Evolutionary conservation across 371 early-diverging fungal species (phyloP), one percentile per base, ranked within the genome.

Genomic region (Rhizopus delemar): DNA sequence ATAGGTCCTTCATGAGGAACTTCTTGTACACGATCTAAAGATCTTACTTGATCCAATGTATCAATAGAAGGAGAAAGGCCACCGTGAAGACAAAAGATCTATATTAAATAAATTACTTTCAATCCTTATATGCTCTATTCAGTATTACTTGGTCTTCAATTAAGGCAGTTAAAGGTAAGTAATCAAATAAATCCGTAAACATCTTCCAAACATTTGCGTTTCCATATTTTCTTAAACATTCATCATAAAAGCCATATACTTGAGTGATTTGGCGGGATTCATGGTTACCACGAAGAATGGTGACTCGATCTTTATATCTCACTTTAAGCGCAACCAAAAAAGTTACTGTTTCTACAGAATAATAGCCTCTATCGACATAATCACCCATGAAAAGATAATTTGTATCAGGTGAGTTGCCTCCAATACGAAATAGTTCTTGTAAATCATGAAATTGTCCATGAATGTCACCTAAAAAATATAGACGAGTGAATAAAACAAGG

Each of bases 1-100:
- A 98, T 97, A 41, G 97, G 93, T 4, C 99, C 99, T 66, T 97
- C 95, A 69, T 99, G 98, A 48, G 99, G 99, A 56, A 99, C 93
- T 84, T 99, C 99, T 77, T 97, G 96, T 63, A 93, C 90, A 52
- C 99, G 83, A 75, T 98, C 96, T 65, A 99, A 92, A 11, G 93
- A 93, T 41, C 98, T 87, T 56, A 99, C 95, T 78, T 98, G 96
- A 71, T 99, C 99, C 60, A 99, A 73, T 55, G 97, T 98, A 52
- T 95, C 84, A 63, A 99, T 88, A 59, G 96, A 96, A 8, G 99
- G 99, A 36, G 97, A 97, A 36, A 99, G 84, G 41, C 99, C 99
- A 41, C 99, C 99, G 66, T 99, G 99, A 57, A 98, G 94, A 71
- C 99, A 99, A 63, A 99, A 84, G 41, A 97, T 94, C 29, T 43